Base-by-base conservation (phyloP, 2,329 filamentous ascomycete genomes). In the Stagonosporopsis rhizophila region DNA sequence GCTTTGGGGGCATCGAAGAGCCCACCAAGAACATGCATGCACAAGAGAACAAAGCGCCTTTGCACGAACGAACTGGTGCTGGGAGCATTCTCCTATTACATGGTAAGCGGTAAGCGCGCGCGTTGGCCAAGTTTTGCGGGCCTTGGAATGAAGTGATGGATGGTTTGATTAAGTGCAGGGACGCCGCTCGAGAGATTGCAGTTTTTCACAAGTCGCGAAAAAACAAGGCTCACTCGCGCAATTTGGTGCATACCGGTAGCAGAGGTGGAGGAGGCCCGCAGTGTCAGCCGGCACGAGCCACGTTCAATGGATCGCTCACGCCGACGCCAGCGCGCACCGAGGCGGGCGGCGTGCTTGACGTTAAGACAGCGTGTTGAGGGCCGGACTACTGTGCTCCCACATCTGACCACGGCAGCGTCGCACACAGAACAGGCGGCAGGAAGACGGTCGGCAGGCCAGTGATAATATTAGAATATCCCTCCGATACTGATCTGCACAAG, bases 401-500 rank as follows among this genome's bases (percentile, higher is more conserved):
- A 48, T 57, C 41, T 58, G 56, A 53, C 58, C 47, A 52, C 41
- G 42, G 54, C 47, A 51, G 44, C 47, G 42, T 40, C 50, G 44
- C 34, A 32, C 38, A 48, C 42, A 41, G 34, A 42, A 42, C 40
- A 45, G 38, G 39, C 54, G 48, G 49, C 44, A 52, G 32, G 12
- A 14, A 44, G 27, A 15, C 6, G 19, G n/a, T 27, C 23, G n/a
- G 39, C n/a, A 14, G 41, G 27, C 41, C 48, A 39, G 48, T 52
- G 32, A 23, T 49, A 58, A 58, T 52, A 62, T 62, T 65, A 65
- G 59, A 61, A 63, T 56, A 61, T 63, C 62, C 58, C 60, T 64
- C 65, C 59, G 45, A 52, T 32, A 38, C 51, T 57, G 66, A 67
- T 67, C 64, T 60, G 56, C 64, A 56, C 55, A 60, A 62, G 65